Evolutionary conservation across 192 early-diverging fungal genomes (phyloP).

Genomic region (Coemansia sp.): DNA sequence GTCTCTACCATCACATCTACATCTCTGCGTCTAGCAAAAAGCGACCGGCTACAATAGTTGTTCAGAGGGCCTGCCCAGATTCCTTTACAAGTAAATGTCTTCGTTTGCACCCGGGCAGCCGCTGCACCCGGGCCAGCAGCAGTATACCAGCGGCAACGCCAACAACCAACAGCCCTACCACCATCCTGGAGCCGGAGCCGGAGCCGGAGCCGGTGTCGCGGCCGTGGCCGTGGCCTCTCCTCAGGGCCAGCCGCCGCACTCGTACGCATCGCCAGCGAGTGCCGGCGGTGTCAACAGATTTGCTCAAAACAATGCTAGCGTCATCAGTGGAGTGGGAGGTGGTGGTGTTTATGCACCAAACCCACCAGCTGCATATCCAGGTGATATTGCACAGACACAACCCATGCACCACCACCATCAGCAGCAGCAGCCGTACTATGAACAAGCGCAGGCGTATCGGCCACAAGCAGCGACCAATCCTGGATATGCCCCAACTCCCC

Average conservation of each 20-base stretch:
- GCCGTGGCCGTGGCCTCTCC: too few relatives aligned
- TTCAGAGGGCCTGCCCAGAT: not conserved
- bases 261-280: not conserved
- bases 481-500: constrained; percentile 7
- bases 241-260: not conserved
- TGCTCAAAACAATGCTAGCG: constrained; percentile 7
- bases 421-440: constrained; percentile 8
- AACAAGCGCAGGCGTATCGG: constrained; percentile 3
- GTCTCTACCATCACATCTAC: too few relatives aligned
- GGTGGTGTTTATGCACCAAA: constrained; percentile 19
- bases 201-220: not conserved
- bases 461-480: constrained; percentile 7
- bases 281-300: constrained; percentile 10
- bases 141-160: not conserved
- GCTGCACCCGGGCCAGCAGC: not conserved
- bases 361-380: constrained; percentile 17
- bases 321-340: not conserved
- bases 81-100: not conserved
- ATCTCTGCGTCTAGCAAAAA: not conserved
- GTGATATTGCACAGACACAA: constrained; percentile 13
- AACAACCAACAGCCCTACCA: not conserved
- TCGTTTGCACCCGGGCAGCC: not conserved
- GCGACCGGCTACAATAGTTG: not conserved
- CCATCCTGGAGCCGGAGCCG: not conserved
- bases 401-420: not conserved